phyloP scores from a whole-genome alignment of 495 filamentous ascomycete genomes.

The Barbatosphaeria neglecta region DNA sequence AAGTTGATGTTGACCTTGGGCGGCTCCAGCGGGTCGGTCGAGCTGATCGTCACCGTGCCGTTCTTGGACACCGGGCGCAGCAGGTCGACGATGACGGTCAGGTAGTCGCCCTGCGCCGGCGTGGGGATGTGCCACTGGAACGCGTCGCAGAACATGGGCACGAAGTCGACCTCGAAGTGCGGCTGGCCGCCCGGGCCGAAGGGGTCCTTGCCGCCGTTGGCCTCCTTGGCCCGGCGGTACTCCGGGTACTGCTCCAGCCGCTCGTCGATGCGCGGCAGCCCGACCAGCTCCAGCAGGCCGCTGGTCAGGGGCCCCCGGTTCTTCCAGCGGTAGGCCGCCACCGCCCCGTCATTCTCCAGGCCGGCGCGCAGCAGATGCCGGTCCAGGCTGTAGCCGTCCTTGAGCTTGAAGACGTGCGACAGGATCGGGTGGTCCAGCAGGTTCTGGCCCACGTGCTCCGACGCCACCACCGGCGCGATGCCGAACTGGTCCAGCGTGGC shows the following conservation, averaged over 20 bases:
- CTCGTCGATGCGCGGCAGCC: constrained; percentile 45
- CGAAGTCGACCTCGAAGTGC: constrained; percentile 56
- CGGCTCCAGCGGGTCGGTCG: constrained; percentile 36
- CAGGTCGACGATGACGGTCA: constrained; percentile 52
- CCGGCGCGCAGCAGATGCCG: constrained; percentile 40
- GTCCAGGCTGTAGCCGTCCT: constrained; percentile 44
- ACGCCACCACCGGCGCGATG: constrained; percentile 37
- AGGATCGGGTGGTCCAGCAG: constrained; percentile 45
- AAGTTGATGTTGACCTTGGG: constrained; percentile 52
- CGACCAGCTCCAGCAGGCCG: constrained; percentile 44
- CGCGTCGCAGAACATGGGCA: constrained; percentile 46
- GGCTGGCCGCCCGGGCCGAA: constrained; percentile 48
- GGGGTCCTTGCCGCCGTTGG: constrained; percentile 42
- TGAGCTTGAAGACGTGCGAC: constrained; percentile 42
- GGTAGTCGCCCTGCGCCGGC: constrained; percentile 33
- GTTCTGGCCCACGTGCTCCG: constrained; percentile 46
- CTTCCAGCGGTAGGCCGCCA: constrained; percentile 34
- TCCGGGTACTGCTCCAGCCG: constrained; percentile 33
- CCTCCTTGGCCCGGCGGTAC: constrained; percentile 37
- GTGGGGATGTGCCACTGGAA: constrained; percentile 55
- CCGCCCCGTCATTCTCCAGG: constrained; percentile 29
- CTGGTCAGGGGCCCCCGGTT: constrained; percentile 39
- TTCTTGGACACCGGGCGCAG: constrained; percentile 40
- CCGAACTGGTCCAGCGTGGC: constrained; percentile 33
- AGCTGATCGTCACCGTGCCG: constrained; percentile 41